A percentile compares a stretch with the other conserved stretches of the same genome.
phyloP scores from a whole-genome alignment of 768 basidiomycete genomes.

The Xerocomellus chrysenteron region DNA sequence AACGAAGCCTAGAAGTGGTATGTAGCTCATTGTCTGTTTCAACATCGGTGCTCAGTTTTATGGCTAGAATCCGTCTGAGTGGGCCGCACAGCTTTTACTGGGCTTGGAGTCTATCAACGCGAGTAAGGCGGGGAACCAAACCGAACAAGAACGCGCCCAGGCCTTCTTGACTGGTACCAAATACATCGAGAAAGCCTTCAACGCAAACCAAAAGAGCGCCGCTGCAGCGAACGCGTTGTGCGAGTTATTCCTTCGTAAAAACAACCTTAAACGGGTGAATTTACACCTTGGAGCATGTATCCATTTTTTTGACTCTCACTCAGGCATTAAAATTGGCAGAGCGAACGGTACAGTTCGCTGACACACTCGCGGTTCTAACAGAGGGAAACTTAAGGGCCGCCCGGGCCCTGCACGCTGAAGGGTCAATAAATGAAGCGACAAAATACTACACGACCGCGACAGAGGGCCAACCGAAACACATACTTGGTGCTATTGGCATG shows the following conservation, averaged over 20 bases:
- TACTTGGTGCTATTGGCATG: slow-evolving; percentile 78
- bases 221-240: slow-evolving; percentile 83
- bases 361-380: slow-evolving; percentile 78
- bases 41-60: background rate
- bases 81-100: slow-evolving; percentile 77
- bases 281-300: slow-evolving; percentile 10
- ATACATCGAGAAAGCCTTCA: slow-evolving; percentile 76
- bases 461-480: slow-evolving; percentile 69
- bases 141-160: slow-evolving; percentile 61
- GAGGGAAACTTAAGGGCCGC: slow-evolving; percentile 87
- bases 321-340: slow-evolving; percentile 93
- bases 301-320: background rate
- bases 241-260: slow-evolving; percentile 74
- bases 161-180: slow-evolving; percentile 67
- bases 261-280: slow-evolving; percentile 55
- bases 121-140: slow-evolving; percentile 67
- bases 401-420: slow-evolving; percentile 75
- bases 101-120: slow-evolving; percentile 86
- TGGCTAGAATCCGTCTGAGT: slow-evolving; percentile 70
- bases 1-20: slow-evolving; percentile 82
- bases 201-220: slow-evolving; percentile 66
- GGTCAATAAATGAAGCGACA: slow-evolving; percentile 59
- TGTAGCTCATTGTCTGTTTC: slow-evolving; percentile 30
- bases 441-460: slow-evolving; percentile 67
- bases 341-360: slow-evolving; percentile 90